Evolutionary conservation across 2,329 filamentous ascomycete genomes (phyloP).

Genomic region (Elsinoe necatrix): DNA sequence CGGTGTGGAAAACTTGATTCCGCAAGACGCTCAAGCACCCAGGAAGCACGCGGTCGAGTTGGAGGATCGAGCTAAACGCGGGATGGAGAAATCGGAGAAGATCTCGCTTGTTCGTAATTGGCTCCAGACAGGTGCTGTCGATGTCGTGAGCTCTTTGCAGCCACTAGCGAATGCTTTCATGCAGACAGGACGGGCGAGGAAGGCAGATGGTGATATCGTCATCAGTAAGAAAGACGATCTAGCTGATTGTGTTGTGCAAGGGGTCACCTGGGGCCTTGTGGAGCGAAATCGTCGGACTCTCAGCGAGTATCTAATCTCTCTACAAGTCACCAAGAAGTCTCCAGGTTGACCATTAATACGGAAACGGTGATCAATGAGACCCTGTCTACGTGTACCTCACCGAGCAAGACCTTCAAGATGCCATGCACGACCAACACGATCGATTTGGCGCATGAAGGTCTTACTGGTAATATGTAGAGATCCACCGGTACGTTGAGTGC

Average conservation of each 20-base stretch:
- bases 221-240: constrained; percentile 67
- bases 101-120: constrained; percentile 53
- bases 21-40: constrained; percentile 13
- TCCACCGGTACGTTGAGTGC: constrained; percentile 36
- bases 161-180: constrained; percentile 19
- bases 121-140: constrained; percentile 31
- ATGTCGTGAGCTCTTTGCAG: constrained; percentile 29
- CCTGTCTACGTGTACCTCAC: too few species aligned
- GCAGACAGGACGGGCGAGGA: constrained; percentile 19
- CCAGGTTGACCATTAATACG: too few species aligned
- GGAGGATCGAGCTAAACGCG: constrained; percentile 24
- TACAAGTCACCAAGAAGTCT: neutral
- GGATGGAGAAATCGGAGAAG: constrained; percentile 50
- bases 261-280: constrained; percentile 69
- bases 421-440: constrained; percentile 79
- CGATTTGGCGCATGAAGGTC: constrained; percentile 72
- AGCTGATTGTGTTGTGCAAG: constrained; percentile 71
- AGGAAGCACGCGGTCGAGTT: constrained; percentile 16
- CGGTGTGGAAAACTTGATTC: constrained; percentile 8
- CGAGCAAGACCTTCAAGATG: constrained; percentile 59
- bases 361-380: too few species aligned
- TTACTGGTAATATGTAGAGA: constrained; percentile 67
- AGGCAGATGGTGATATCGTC: constrained; percentile 17
- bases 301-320: neutral
- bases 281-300: constrained; percentile 46